Conservation (phyloP, 805 yeast genomes). For the Tetrapisispora iriomotensis region DNA sequence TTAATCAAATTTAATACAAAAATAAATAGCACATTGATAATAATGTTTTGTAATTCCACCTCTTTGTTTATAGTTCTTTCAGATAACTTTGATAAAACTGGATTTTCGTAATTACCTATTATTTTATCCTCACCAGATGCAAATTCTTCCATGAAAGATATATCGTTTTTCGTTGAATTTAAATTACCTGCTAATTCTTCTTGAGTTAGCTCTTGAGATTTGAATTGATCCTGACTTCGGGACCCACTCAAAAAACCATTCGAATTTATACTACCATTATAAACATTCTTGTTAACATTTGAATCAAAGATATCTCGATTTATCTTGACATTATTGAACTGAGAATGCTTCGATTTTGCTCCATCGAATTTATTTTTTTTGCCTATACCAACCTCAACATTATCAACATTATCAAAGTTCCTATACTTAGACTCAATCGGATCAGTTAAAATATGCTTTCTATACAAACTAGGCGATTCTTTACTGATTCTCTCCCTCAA, state of each 20-base stretch:
- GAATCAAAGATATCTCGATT: too few relatives aligned
- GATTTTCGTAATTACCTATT: slow-evolving; percentile 25
- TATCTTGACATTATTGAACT: too few relatives aligned
- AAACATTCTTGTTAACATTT: too few relatives aligned
- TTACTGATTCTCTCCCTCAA: slow-evolving; percentile 16
- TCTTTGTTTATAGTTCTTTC: slow-evolving; percentile 35
- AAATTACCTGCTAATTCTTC: too few relatives aligned
- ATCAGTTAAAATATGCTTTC: slow-evolving; percentile 8
- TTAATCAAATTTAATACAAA: slow-evolving; percentile 23
- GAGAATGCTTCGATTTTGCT: too few relatives aligned
- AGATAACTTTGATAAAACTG: slow-evolving; percentile 23
- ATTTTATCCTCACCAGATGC: neutral
- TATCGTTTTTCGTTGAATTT: too few relatives aligned
- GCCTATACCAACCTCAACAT: neutral
- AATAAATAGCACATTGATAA: slow-evolving; percentile 27
- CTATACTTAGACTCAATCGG: neutral
- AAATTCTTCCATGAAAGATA: too few relatives aligned
- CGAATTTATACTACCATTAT: too few relatives aligned
- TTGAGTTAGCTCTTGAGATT: too few relatives aligned
- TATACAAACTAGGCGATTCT: slow-evolving; percentile 24
- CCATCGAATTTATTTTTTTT: too few relatives aligned
- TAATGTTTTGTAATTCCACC: slow-evolving; percentile 28
- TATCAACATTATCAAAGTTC: neutral
- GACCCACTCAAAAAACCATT: too few relatives aligned
- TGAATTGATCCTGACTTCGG: too few relatives aligned